Percentiles rank a stretch among this genome's conserved stretches.
Evolutionary conservation across 257 asterid genomes (phyloP).

Genomic region (Henckelia pumila): DNA sequence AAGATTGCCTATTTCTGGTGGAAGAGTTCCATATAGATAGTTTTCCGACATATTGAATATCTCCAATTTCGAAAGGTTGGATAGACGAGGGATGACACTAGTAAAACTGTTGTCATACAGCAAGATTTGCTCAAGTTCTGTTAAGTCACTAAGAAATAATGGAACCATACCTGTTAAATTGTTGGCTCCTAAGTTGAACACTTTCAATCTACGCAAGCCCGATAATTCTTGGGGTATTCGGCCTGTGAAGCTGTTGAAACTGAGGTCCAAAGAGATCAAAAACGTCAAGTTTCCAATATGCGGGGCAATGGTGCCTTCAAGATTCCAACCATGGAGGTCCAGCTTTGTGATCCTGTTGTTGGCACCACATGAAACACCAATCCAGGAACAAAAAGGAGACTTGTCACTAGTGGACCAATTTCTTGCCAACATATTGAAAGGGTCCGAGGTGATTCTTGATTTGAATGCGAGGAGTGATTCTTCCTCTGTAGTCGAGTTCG

Average conservation of each 20-base stretch:
- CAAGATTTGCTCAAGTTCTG: not conserved
- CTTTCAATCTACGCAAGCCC: not conserved
- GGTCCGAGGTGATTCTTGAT: constrained; percentile 2
- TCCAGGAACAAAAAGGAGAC: not conserved
- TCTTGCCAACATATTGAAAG: not conserved
- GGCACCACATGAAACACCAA: not conserved
- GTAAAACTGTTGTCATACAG: not conserved
- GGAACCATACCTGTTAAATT: not conserved
- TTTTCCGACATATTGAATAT: not conserved
- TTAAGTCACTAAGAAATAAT: not conserved
- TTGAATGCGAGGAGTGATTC: constrained; percentile 3
- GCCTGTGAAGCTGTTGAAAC: not conserved
- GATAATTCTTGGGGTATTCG: not conserved
- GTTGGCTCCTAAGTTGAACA: not conserved
- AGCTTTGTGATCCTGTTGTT: not conserved
- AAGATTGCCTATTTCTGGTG: constrained; percentile 1
- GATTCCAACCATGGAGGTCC: not conserved
- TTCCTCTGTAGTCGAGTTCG: not conserved
- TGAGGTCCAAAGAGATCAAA: not conserved
- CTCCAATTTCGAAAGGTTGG: not conserved
- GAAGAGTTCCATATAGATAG: not conserved
- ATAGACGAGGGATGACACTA: not conserved
- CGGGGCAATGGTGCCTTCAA: constrained; percentile 8
- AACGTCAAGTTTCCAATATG: constrained; percentile 17
- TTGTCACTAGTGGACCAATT: not conserved